A percentile compares a stretch with the other conserved stretches of the same genome.
Conservation (phyloP, 164 flowering plant genomes). For the Platanus orientalis region DNA sequence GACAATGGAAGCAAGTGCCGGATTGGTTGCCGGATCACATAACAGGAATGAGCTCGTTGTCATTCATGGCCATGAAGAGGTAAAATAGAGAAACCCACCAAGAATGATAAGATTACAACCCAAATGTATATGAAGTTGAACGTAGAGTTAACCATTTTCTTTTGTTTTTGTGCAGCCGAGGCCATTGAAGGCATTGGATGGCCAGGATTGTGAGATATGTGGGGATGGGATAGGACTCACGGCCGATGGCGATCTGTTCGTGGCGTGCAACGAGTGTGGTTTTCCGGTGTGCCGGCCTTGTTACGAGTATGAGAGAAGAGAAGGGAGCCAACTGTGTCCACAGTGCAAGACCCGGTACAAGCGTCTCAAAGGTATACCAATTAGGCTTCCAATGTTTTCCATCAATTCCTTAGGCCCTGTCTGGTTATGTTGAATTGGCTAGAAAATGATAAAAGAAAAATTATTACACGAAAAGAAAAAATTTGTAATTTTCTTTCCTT, state of each 20-base stretch:
- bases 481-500: too few relatives aligned
- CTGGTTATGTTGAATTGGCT: too few relatives aligned
- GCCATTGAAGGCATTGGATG: slow-evolving; percentile 73
- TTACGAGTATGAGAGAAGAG: slow-evolving; percentile 96
- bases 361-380: slow-evolving; percentile 97
- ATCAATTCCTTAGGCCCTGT: too few relatives aligned
- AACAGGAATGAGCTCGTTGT: slow-evolving; percentile 95
- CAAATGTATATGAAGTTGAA: not conserved
- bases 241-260: slow-evolving; percentile 85
- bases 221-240: slow-evolving; percentile 84
- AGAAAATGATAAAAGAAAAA: too few relatives aligned
- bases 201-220: slow-evolving; percentile 95
- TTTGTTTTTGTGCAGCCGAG: slow-evolving; percentile 61
- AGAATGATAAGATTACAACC: not conserved
- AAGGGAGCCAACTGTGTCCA: slow-evolving; percentile 86
- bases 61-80: slow-evolving; percentile 98
- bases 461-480: too few relatives aligned
- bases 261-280: slow-evolving; percentile 97
- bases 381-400: too few relatives aligned
- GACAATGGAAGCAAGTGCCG: slow-evolving; percentile 96
- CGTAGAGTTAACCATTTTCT: not conserved
- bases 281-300: slow-evolving; percentile 98
- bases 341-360: slow-evolving; percentile 98
- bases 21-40: slow-evolving; percentile 96
- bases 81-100: slow-evolving; percentile 14